Conservation (phyloP, 805 yeast genomes). For the Komagataella ulmi region DNA sequence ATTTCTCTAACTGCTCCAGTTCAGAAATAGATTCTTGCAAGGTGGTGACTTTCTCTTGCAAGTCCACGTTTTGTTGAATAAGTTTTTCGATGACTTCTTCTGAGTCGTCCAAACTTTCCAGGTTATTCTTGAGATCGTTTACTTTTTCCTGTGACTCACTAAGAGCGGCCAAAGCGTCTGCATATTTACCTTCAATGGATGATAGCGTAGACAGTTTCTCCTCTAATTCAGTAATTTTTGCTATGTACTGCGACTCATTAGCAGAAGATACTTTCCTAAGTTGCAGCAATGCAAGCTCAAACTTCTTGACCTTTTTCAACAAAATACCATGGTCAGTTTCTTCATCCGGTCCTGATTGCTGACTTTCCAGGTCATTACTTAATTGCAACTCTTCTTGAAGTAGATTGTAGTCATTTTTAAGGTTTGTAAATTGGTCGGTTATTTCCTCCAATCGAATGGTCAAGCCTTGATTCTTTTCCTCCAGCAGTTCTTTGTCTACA, state of each 20-base stretch:
- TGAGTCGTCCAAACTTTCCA: slow-evolving; percentile 16
- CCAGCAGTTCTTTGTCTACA: slow-evolving; percentile 31
- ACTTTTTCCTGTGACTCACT: slow-evolving; percentile 7
- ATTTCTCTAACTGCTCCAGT: slow-evolving; percentile 31
- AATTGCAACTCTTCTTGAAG: slow-evolving; percentile 23
- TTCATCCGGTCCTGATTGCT: slow-evolving; percentile 11
- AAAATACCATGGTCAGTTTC: background rate
- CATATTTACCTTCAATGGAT: background rate
- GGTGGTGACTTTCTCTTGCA: slow-evolving; percentile 17
- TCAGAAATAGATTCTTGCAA: slow-evolving; percentile 27
- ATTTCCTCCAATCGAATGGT: slow-evolving; percentile 14
- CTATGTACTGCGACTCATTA: slow-evolving; percentile 2
- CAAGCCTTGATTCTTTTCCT: slow-evolving; percentile 19
- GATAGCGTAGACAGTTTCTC: background rate
- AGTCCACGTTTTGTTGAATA: slow-evolving; percentile 20
- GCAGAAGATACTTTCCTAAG: slow-evolving; percentile 6
- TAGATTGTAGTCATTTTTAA: slow-evolving; percentile 18
- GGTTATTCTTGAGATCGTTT: slow-evolving; percentile 13
- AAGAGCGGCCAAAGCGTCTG: slow-evolving; percentile 7
- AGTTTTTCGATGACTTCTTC: slow-evolving; percentile 20
- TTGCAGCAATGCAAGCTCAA: slow-evolving; percentile 8
- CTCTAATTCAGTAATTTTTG: background rate
- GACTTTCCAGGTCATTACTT: slow-evolving; percentile 22
- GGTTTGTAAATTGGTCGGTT: slow-evolving; percentile 16
- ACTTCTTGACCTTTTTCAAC: background rate